phyloP scores from a whole-genome alignment of 768 basidiomycete genomes.

The Arthromyces matolae region DNA sequence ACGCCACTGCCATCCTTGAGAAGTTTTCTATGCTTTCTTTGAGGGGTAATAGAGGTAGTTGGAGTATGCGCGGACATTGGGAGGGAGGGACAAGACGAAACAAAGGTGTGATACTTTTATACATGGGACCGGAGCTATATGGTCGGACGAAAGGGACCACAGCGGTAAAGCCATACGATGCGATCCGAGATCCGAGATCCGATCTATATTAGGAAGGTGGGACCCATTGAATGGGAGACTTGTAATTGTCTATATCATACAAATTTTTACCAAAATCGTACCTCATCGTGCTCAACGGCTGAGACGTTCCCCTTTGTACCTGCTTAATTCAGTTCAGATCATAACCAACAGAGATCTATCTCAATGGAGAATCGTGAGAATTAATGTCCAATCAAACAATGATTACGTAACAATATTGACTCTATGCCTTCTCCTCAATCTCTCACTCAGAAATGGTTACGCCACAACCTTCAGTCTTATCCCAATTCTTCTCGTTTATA shows the following conservation, averaged over 20 bases:
- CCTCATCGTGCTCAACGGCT: neutral
- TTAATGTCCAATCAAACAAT: too few species aligned
- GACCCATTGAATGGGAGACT: slow-evolving; percentile 49
- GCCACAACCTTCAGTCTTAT: slow-evolving; percentile 60
- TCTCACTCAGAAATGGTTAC: slow-evolving; percentile 61
- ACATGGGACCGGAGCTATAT: slow-evolving; percentile 25
- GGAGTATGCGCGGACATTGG: slow-evolving; percentile 22
- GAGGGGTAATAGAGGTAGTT: slow-evolving; percentile 54
- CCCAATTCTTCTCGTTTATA: slow-evolving; percentile 52
- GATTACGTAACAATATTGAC: too few species aligned
- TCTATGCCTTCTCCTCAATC: slow-evolving; percentile 25
- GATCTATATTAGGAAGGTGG: slow-evolving; percentile 42
- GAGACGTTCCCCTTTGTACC: slow-evolving; percentile 25
- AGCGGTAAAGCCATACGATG: slow-evolving; percentile 14
- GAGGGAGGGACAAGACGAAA: slow-evolving; percentile 18
- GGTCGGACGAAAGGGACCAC: slow-evolving; percentile 22
- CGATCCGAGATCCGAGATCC: slow-evolving; percentile 48
- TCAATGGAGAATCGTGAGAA: slow-evolving; percentile 15
- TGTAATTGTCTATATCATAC: too few species aligned
- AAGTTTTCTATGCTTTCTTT: slow-evolving; percentile 80
- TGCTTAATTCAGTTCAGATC: too few species aligned
- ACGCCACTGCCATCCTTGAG: slow-evolving; percentile 73
- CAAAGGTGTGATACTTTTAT: slow-evolving; percentile 33
- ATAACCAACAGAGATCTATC: slow-evolving; percentile 10
- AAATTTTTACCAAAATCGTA: too few species aligned